Base-by-base conservation (phyloP, 139 green algal genomes). In the Pleodorina starrii region DNA sequence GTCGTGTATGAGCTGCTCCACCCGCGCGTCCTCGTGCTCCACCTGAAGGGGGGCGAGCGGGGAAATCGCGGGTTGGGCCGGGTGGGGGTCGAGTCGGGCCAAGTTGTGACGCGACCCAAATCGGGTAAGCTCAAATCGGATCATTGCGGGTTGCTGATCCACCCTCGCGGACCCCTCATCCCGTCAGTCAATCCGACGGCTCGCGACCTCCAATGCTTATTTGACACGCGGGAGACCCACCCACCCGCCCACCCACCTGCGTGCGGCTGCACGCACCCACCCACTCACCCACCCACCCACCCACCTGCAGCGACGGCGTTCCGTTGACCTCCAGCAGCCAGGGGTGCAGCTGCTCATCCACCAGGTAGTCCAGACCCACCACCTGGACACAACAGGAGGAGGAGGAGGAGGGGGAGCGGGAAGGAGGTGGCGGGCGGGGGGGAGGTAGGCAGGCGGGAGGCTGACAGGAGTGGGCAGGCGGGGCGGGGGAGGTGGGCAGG, bases 251-350 rank as follows among this genome's bases (percentile, higher is more conserved):
- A n/a, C n/a, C n/a, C n/a, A n/a, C n/a, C n/a, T n/a, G n/a, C n/a
- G n/a, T n/a, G n/a, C n/a, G n/a, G n/a, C n/a, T n/a, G n/a, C n/a
- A n/a, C n/a, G n/a, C n/a, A n/a, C n/a, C n/a, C n/a, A n/a, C n/a
- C n/a, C n/a, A n/a, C n/a, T n/a, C n/a, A n/a, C n/a, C n/a, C n/a
- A n/a, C n/a, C n/a, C n/a, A n/a, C n/a, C n/a, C n/a, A n/a, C 93
- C 76, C 16, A 93, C 93, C 19, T 92, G 90, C 79, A 95, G 72
- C 5, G 89, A 93, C 2, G 93, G 93, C 6, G 93, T 95, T 43
- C 91, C 91, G 73, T 95, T 95, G 17, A 94, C 93, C 86, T 96
- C 93, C 59, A 96, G 90, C 90, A 96, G 88, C 93, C 93, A 96
- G 42, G 93, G 92, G 68, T 94, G 86, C 51, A 91, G 76, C 27